phyloP scores from a whole-genome alignment of 2,329 filamentous ascomycete genomes.

The Helicocarpus griseus region DNA sequence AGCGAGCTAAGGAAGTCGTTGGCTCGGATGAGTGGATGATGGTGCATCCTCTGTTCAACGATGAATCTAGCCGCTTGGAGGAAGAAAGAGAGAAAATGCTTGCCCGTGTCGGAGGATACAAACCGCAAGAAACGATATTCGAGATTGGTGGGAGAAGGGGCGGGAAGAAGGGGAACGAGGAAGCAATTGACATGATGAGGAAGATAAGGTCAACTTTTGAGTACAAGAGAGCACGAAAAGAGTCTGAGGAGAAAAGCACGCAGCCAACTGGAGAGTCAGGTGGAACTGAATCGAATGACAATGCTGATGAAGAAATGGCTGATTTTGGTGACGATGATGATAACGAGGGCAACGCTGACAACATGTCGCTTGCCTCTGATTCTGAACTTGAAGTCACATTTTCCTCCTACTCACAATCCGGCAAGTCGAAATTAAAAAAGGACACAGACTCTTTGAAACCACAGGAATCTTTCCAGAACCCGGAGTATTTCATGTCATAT shows the following conservation, averaged over 20 bases:
- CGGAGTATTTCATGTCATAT: slow-evolving; percentile 95
- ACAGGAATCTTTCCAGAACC: slow-evolving; percentile 58
- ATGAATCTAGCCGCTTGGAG: slow-evolving; percentile 53
- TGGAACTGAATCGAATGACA: slow-evolving; percentile 20
- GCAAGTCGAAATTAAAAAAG: slow-evolving; percentile 42
- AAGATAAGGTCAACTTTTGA: slow-evolving; percentile 34
- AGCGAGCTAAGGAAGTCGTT: slow-evolving; percentile 70
- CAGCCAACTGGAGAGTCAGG: slow-evolving; percentile 20
- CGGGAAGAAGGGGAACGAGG: slow-evolving; percentile 60
- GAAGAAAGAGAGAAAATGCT: slow-evolving; percentile 76
- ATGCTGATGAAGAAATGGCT: slow-evolving; percentile 29
- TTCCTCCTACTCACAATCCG: slow-evolving; percentile 49
- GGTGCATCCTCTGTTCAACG: slow-evolving; percentile 71
- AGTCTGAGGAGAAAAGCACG: slow-evolving; percentile 20
- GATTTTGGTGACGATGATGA: slow-evolving; percentile 34
- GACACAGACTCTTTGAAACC: slow-evolving; percentile 30
- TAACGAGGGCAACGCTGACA: slow-evolving; percentile 27
- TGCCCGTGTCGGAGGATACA: slow-evolving; percentile 76
- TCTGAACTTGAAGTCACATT: slow-evolving; percentile 61
- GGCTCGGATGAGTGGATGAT: slow-evolving; percentile 60
- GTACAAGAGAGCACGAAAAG: slow-evolving; percentile 30
- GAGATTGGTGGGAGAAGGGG: slow-evolving; percentile 74
- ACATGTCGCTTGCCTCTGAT: slow-evolving; percentile 52
- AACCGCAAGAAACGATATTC: slow-evolving; percentile 91
- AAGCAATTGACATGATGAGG: slow-evolving; percentile 46